A percentile compares a stretch with the other conserved stretches of the same genome.
Conservation (phyloP, 2,329 filamentous ascomycete species). For the Monosporascus cannonballus region DNA sequence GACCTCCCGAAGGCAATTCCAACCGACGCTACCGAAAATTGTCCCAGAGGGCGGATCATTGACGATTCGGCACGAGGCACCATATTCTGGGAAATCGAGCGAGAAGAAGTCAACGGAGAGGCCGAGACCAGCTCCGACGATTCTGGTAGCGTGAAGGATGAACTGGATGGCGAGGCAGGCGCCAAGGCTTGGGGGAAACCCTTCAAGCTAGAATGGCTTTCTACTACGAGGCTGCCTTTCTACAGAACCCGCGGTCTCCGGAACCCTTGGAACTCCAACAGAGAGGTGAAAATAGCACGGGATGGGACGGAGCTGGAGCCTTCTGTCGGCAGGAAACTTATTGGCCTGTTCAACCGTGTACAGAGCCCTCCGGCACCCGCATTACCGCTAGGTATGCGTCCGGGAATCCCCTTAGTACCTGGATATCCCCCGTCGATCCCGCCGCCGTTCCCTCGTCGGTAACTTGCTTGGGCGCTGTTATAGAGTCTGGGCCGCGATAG, state of each 20-base stretch:
- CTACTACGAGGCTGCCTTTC: slow-evolving; percentile 76
- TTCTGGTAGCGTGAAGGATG: slow-evolving; percentile 23
- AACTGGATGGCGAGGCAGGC: slow-evolving; percentile 34
- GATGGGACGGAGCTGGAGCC: slow-evolving; percentile 93
- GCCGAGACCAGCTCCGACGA: slow-evolving; percentile 25
- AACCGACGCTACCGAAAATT: slow-evolving; percentile 70
- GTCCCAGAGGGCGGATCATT: slow-evolving; percentile 80
- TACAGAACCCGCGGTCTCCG: slow-evolving; percentile 80
- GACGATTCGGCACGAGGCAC: slow-evolving; percentile 91
- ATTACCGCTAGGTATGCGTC: slow-evolving; percentile 22
- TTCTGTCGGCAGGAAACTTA: slow-evolving; percentile 65
- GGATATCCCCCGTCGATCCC: slow-evolving; percentile 32
- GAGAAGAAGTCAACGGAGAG: slow-evolving; percentile 42
- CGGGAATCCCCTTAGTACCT: slow-evolving; percentile 29
- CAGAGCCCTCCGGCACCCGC: slow-evolving; percentile 31
- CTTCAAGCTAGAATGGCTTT: slow-evolving; percentile 87
- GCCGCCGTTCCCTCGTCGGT: slow-evolving; percentile 27
- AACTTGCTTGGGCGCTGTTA: background rate
- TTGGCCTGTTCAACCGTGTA: slow-evolving; percentile 68
- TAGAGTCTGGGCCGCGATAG: slow-evolving; percentile 1
- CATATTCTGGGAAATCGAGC: slow-evolving; percentile 90
- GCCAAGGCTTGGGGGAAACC: slow-evolving; percentile 80
- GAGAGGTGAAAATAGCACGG: slow-evolving; percentile 92
- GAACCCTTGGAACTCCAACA: slow-evolving; percentile 92
- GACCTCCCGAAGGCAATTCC: slow-evolving; percentile 75